Evolutionary conservation across 148 eudicot species (phyloP), one percentile per base, ranked within the genome.

Genomic region (Hydrangea macrophylla): DNA sequence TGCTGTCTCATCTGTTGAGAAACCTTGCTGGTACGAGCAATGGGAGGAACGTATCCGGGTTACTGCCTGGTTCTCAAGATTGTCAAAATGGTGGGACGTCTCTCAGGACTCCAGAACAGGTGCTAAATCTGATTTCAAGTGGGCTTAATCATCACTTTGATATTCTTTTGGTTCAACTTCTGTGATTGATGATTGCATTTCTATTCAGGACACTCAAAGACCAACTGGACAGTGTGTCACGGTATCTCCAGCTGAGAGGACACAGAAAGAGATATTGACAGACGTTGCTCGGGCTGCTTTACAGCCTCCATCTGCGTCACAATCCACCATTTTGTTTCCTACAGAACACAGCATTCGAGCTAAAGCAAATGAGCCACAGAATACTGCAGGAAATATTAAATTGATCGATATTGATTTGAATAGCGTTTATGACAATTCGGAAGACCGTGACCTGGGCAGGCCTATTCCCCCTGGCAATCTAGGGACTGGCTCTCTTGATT

Each of bases 1-100:
- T 88, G 67, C 79, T 93, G 23, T 83, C 95, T 71, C 95, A 90
- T 76, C 77, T 93, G 51, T 67, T 93, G 81, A 80, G 70, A 68
- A 90, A 82, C 75, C 76, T 80, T 78, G 80, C 89, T 73, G 86
- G 83, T 63, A 59, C 81, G 64, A 66, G 42, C 31, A 73, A 68
- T 76, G 87, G 81, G 60, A 77, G 68, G 61, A 85, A 75, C 66
- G 31, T 73, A 55, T 68, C 78, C 72, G 85, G 79, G 56, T 62
- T 76, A 65, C 64, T 69, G 58, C 74, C 77, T 69, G 86, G 83
- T 69, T 69, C 96, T 61, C 86, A 74, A 77, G 73, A 72, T 60
- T 71, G 78, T 70, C 86, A 69, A 39, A 73, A 78, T 75, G 81
- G 37, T 42, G 87, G 81, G 66, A 70, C 84, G 32, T 76, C 88